Conservation (phyloP, 495 filamentous ascomycete genomes). For the Neurospora hispaniola region DNA sequence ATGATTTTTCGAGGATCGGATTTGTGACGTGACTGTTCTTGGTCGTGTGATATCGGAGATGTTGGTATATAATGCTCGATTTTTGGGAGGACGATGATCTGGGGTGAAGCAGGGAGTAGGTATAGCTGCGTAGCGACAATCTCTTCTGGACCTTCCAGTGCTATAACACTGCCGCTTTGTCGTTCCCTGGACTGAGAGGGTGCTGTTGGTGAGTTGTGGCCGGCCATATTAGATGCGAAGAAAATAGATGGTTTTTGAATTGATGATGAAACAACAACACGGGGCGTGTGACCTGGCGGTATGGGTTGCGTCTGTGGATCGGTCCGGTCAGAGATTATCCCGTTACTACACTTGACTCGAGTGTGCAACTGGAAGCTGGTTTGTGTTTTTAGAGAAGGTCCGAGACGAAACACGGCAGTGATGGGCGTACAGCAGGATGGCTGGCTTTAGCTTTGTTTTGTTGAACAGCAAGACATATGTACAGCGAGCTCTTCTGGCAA, state of each 20-base stretch:
- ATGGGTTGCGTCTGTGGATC: not conserved
- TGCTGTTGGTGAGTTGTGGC: not conserved
- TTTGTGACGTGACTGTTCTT: slow-evolving; percentile 12
- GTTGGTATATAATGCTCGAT: slow-evolving; percentile 25
- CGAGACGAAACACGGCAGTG: not conserved
- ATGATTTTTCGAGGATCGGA: slow-evolving; percentile 28
- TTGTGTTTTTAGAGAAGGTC: not conserved
- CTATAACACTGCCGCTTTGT: slow-evolving; percentile 36
- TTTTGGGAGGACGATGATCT: slow-evolving; percentile 37
- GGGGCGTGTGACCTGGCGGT: not conserved
- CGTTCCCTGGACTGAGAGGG: slow-evolving; percentile 1
- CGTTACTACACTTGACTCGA: not conserved
- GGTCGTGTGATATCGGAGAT: slow-evolving; percentile 3
- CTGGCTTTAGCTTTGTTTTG: not conserved
- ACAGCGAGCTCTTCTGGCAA: not conserved
- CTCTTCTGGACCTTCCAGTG: slow-evolving; percentile 39
- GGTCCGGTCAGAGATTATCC: not conserved
- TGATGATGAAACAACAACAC: not conserved
- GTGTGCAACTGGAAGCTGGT: not conserved
- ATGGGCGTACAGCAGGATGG: not conserved
- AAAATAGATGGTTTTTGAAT: not conserved
- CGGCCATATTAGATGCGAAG: not conserved
- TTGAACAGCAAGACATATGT: not conserved
- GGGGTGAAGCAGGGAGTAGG: slow-evolving; percentile 37
- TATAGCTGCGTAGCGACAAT: slow-evolving; percentile 39